These are phyloP conservation scores for Penicillium daleae DNA, from an alignment of 495 filamentous ascomycete genomes.

Conservation along the genomic window DNA sequence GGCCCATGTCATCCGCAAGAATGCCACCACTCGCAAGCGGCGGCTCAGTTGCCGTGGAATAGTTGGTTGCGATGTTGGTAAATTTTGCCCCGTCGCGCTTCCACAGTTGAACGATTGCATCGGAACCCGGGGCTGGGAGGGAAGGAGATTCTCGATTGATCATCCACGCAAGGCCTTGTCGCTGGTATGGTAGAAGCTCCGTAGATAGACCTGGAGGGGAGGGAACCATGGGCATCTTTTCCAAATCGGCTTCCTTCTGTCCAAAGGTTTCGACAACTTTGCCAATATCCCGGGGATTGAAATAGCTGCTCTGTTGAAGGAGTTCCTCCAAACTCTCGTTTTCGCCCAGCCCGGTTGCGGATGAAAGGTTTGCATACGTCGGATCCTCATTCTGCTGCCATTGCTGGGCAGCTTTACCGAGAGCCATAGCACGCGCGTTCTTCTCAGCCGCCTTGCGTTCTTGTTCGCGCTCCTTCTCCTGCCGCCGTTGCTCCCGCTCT, in stretches of 20 bases:
- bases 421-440: constrained; percentile 44
- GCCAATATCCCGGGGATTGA: constrained; percentile 70
- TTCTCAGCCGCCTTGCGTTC: constrained; percentile 56
- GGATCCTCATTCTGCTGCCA: constrained; percentile 33
- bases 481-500: constrained; percentile 37
- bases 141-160: constrained; percentile 71
- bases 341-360: constrained; percentile 26
- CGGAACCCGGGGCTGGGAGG: constrained; percentile 62
- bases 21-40: constrained; percentile 78
- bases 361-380: constrained; percentile 38
- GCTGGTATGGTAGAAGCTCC: constrained; percentile 78
- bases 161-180: constrained; percentile 85
- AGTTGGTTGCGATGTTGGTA: constrained; percentile 79
- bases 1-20: constrained; percentile 91
- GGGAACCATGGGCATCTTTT: constrained; percentile 71
- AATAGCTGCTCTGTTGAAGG: constrained; percentile 66
- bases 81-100: constrained; percentile 60
- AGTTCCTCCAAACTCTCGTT: constrained; percentile 61
- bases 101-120: constrained; percentile 81
- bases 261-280: constrained; percentile 72
- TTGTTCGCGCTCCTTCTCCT: constrained; percentile 41
- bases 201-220: constrained; percentile 68
- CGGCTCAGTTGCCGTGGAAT: constrained; percentile 58
- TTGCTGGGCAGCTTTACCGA: constrained; percentile 41
- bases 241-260: constrained; percentile 67